A percentile compares a stretch with the other conserved stretches of the same genome.
Conservation (phyloP, 2,329 filamentous ascomycete genomes). For the Fusarium pseudograminearum region DNA sequence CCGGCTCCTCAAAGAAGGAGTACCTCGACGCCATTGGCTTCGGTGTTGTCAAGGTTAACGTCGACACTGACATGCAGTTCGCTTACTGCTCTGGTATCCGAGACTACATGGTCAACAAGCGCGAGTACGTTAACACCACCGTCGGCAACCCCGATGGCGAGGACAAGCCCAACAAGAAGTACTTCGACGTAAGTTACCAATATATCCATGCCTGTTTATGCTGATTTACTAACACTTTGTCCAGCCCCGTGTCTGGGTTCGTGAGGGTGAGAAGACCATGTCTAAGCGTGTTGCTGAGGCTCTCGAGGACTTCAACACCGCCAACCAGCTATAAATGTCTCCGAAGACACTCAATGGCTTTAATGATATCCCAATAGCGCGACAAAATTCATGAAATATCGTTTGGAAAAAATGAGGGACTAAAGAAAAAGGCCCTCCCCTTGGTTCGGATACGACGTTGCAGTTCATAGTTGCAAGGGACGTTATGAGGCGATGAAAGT, state of each 20-base stretch:
- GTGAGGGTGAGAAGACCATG: slow-evolving; percentile 98
- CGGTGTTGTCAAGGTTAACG: slow-evolving; percentile 99
- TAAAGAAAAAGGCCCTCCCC: slow-evolving; percentile 8
- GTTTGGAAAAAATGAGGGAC: slow-evolving; percentile 33
- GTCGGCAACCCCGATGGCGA: slow-evolving; percentile 96
- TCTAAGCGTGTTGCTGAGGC: slow-evolving; percentile 80
- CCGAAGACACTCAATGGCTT: slow-evolving; percentile 13
- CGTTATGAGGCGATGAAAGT: slow-evolving; percentile 40
- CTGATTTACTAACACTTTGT: slow-evolving; percentile 12
- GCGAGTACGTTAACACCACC: slow-evolving; percentile 88
- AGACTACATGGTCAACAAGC: slow-evolving; percentile 93
- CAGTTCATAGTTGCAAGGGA: slow-evolving; percentile 34
- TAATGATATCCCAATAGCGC: slow-evolving; percentile 38
- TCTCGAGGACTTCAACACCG: slow-evolving; percentile 87
- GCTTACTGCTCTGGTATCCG: slow-evolving; percentile 93
- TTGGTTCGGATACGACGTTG: slow-evolving; percentile 32
- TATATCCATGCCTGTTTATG: neutral
- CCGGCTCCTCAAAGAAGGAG: slow-evolving; percentile 90
- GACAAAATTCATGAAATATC: slow-evolving; percentile 31
- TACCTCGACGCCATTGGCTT: slow-evolving; percentile 89
- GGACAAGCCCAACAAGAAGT: slow-evolving; percentile 99
- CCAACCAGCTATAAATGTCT: slow-evolving; percentile 52
- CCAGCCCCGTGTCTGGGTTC: slow-evolving; percentile 91
- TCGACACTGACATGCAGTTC: slow-evolving; percentile 98
- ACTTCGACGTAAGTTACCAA: slow-evolving; percentile 68